phyloP scores from a whole-genome alignment of 257 asterid genomes.

The Nicotiana attenuata region DNA sequence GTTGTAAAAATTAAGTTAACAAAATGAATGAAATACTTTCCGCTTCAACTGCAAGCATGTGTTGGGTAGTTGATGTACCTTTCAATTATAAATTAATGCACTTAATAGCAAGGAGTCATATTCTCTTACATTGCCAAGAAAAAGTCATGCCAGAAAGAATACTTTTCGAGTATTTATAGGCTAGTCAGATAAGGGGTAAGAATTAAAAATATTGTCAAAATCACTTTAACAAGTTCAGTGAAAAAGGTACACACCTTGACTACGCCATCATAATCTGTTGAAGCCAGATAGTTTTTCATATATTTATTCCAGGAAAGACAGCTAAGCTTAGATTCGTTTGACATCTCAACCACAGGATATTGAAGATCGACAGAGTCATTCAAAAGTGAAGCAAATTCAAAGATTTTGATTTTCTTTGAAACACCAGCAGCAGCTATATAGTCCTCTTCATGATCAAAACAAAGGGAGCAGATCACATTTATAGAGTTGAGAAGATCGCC shows the following conservation, averaged over 20 bases:
- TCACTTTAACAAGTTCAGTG: not conserved
- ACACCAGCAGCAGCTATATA: slow-evolving; percentile 49
- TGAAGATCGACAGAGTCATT: slow-evolving; percentile 41
- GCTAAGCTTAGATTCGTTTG: slow-evolving; percentile 38
- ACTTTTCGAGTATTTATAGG: not conserved
- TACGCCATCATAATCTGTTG: slow-evolving; percentile 45
- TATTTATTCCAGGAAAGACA: slow-evolving; percentile 54
- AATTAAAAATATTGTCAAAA: not conserved
- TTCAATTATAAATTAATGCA: not conserved
- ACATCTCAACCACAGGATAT: slow-evolving; percentile 49
- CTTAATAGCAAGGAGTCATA: not conserved
- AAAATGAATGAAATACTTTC: not conserved
- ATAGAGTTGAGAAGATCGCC: slow-evolving; percentile 30
- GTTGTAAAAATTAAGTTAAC: not conserved
- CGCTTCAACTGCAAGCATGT: not conserved
- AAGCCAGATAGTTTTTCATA: slow-evolving; percentile 44
- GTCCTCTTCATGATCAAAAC: slow-evolving; percentile 48
- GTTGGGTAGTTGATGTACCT: not conserved
- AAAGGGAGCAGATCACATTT: slow-evolving; percentile 41
- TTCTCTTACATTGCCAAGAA: not conserved
- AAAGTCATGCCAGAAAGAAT: not conserved
- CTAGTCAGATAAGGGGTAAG: not conserved
- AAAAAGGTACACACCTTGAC: slow-evolving; percentile 40
- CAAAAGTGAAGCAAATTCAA: slow-evolving; percentile 34
- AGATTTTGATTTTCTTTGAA: slow-evolving; percentile 50